Conservation (phyloP, 192 early-diverging fungal species). For the Thoreauomyces humboldtii region DNA sequence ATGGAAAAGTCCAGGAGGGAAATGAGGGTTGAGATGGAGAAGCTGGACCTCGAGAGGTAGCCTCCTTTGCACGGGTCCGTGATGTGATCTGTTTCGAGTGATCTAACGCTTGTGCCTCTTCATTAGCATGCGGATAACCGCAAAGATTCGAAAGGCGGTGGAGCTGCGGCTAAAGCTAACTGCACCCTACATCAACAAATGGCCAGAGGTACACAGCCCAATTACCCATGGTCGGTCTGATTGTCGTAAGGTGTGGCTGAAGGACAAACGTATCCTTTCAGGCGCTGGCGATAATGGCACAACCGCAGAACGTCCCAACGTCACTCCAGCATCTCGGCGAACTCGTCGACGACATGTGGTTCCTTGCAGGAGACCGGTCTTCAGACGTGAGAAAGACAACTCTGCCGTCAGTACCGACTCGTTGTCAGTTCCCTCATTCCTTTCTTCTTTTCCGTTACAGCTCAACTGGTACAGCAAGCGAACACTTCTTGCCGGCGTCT, state of each 20-base stretch:
- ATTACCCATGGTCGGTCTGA: no score
- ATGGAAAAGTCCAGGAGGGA: conserved; percentile 61
- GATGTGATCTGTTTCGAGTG: not conserved
- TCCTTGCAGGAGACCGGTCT: conserved; percentile 79
- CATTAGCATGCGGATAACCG: conserved; percentile 41
- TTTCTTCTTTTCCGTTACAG: conserved; percentile 49
- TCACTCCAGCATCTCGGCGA: conserved; percentile 65
- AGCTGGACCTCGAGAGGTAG: conserved; percentile 47
- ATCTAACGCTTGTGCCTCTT: no score
- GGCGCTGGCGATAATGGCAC: conserved; percentile 73
- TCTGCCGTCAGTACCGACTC: no score
- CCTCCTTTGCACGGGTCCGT: no score
- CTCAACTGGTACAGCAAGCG: conserved; percentile 91
- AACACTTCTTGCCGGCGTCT: conserved; percentile 75
- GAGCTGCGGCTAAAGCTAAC: conserved; percentile 67
- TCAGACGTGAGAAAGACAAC: conserved; percentile 63
- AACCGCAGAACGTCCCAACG: conserved; percentile 71
- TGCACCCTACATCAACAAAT: conserved; percentile 64
- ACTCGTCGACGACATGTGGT: conserved; percentile 85
- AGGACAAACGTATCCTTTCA: no score
- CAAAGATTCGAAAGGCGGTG: conserved; percentile 59
- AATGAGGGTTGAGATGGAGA: conserved; percentile 59
- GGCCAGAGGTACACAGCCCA: conserved; percentile 66
- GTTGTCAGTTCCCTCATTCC: no score
- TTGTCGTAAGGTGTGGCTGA: no score